Percentiles rank a stretch among this genome's conserved stretches.
Evolutionary conservation across 768 basidiomycete genomes (phyloP).

Genomic region (Panaeolus papilionaceus): DNA sequence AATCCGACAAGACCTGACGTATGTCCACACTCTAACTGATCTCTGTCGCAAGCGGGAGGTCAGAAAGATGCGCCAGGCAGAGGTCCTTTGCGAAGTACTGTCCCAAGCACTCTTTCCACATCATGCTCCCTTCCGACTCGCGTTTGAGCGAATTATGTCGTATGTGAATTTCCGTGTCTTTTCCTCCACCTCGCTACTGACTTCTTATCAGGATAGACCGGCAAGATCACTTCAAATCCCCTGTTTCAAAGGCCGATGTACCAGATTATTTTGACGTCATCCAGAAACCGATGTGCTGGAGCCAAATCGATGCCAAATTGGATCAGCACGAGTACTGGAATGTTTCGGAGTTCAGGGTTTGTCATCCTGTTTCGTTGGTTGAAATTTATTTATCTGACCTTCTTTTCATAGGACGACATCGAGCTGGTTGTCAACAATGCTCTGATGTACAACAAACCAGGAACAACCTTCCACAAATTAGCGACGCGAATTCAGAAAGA

Average conservation of each 20-base stretch:
- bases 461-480: conserved; percentile 71
- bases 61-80: conserved; percentile 74
- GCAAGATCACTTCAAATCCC: conserved; percentile 78
- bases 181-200: not conserved
- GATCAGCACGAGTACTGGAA: conserved; percentile 86
- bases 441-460: conserved; percentile 80
- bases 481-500: conserved; percentile 66
- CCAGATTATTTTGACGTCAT: conserved; percentile 93
- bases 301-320: conserved; percentile 79
- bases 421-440: conserved; percentile 87
- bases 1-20: conserved; percentile 79
- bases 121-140: conserved; percentile 60
- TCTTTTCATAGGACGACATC: conserved; percentile 68
- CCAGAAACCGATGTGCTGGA: conserved; percentile 89
- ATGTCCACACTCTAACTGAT: conserved; percentile 69
- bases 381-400: not conserved
- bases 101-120: conserved; percentile 70
- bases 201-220: conserved; percentile 64
- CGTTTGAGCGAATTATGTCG: conserved; percentile 76
- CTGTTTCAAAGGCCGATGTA: conserved; percentile 79
- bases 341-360: conserved; percentile 72
- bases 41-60: conserved; percentile 80
- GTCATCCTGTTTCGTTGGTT: conserved; percentile 20
- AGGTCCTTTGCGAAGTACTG: conserved; percentile 71
- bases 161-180: conserved; percentile 42